Conservation (phyloP, 2,329 filamentous ascomycete genomes). For the Dissoconium aciculare region DNA sequence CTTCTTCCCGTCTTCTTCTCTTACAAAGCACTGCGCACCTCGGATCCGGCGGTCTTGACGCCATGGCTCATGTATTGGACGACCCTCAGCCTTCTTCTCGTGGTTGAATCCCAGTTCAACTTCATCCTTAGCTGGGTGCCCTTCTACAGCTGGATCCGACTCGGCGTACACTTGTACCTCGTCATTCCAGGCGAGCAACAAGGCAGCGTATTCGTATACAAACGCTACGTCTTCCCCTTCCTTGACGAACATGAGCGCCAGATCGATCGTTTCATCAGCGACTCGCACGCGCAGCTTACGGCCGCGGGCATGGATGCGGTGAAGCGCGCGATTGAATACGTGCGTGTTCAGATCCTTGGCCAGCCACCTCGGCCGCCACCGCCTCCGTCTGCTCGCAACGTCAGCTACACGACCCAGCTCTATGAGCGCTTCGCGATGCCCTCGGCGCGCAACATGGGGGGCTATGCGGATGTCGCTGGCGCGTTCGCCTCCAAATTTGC, state of each 20-base stretch:
- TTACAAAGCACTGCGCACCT: slow-evolving; percentile 91
- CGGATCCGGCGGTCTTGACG: slow-evolving; percentile 73
- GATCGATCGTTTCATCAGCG: slow-evolving; percentile 81
- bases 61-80: slow-evolving; percentile 99
- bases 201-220: slow-evolving; percentile 74
- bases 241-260: slow-evolving; percentile 70
- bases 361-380: slow-evolving; percentile 46
- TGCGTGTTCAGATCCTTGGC: slow-evolving; percentile 67
- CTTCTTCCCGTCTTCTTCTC: slow-evolving; percentile 93
- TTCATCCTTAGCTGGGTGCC: slow-evolving; percentile 85
- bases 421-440: slow-evolving; percentile 80
- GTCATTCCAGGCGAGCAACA: slow-evolving; percentile 97
- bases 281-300: slow-evolving; percentile 63
- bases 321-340: slow-evolving; percentile 33
- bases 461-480: no score
- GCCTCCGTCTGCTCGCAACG: slow-evolving; percentile 31
- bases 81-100: slow-evolving; percentile 64
- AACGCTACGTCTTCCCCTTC: slow-evolving; percentile 74
- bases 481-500: no score
- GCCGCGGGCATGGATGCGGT: slow-evolving; percentile 52
- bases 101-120: slow-evolving; percentile 73
- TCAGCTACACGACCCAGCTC: slow-evolving; percentile 61
- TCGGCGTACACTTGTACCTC: slow-evolving; percentile 79
- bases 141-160: slow-evolving; percentile 83
- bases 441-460: slow-evolving; percentile 46